Evolutionary conservation across 805 yeast species (phyloP), one percentile per base, ranked within the genome.

Genomic region (Teunomyces aglyptinius): DNA sequence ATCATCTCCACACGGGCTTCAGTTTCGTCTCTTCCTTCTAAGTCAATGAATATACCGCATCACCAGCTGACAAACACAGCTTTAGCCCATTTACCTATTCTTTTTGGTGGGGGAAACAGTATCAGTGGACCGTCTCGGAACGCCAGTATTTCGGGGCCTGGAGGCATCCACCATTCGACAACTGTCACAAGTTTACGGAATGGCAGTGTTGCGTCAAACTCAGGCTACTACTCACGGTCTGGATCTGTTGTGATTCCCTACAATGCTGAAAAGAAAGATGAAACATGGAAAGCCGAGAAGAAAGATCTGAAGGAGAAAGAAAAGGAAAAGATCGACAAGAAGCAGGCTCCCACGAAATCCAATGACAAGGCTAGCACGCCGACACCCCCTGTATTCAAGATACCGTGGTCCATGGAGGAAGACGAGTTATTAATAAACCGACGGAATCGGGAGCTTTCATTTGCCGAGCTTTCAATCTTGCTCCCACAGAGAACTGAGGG

Each of bases 381-480:
- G 22, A 43, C 40, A 45, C 27, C 53, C 6, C 64, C 65, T 5
- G 56, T 58, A 6, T 59, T 61, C 49, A 51, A 56, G 39, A 63
- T 72, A 32, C 75, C 78, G 1, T 78, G 82, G 82, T 65, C 78
- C 2, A 65, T 69, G 56, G 94, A 86, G 44, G 96, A 89, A 63
- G 96, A 89, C 64, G 86, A 83, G 50, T 62, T 89, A 32, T 56
- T 80, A 36, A 75, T 76, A 40, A 72, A 78, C 49, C 70, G 86
- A 43, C 65, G 80, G 7, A 68, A 77, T 42, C 68, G 82, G 52
- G 85, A 84, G 46, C 66, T 89, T 34, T 77, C 85, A 28, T 75
- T 85, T 56, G 85, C 84, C 13, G 96, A 89, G 64, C 68, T 89
- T 32, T 76, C 85, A 12, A 83, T 89, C 28, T 65, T 89, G 44